Evolutionary conservation across 441 rosid species (phyloP).

Genomic region (Gossypium lobatum): DNA sequence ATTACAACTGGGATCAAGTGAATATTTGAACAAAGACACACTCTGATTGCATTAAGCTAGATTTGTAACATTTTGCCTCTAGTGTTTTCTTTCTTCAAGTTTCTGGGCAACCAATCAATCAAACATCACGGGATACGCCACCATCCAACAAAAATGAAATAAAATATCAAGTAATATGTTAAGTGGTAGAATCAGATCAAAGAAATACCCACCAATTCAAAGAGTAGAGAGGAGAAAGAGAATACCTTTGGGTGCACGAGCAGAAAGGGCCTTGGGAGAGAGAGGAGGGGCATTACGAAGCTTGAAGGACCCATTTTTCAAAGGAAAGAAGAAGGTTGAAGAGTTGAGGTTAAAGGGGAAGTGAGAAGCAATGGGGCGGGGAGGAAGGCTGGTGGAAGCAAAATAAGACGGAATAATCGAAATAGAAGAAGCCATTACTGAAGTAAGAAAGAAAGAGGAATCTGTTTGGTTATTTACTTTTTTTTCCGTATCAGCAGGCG

Average conservation of each 20-base stretch:
- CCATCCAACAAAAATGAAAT: neutral
- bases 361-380: conserved; percentile 13
- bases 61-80: neutral
- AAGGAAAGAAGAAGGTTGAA: conserved; percentile 20
- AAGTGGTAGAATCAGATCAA: neutral
- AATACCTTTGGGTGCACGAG: conserved; percentile 43
- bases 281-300: conserved; percentile 22
- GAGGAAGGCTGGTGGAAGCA: neutral
- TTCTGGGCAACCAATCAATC: neutral
- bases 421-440: conserved; percentile 13
- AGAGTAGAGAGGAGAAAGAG: neutral
- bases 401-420: neutral
- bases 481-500: too few species aligned
- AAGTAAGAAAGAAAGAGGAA: neutral
- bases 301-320: conserved; percentile 11
- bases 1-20: neutral
- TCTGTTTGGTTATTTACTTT: too few species aligned
- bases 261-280: conserved; percentile 28
- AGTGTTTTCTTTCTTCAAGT: neutral
- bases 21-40: neutral
- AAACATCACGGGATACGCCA: neutral
- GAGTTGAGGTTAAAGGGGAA: conserved; percentile 17
- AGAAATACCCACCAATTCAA: neutral
- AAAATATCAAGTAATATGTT: neutral
- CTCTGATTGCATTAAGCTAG: neutral